phyloP scores from a whole-genome alignment of 2,329 filamentous ascomycete species.

The Exophiala sp. region DNA sequence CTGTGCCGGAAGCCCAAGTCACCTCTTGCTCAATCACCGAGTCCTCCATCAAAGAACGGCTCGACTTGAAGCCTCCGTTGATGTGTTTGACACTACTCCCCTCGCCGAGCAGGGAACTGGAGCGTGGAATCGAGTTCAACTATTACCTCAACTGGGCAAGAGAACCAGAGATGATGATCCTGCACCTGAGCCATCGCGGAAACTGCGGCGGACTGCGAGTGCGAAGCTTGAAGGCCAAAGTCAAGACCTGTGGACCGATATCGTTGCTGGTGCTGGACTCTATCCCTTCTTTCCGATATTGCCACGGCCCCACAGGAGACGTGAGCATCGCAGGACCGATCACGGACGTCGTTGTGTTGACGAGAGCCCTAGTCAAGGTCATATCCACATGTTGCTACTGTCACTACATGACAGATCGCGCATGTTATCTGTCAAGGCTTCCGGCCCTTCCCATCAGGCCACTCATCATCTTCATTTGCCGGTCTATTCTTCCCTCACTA shows the following conservation, averaged over 20 bases:
- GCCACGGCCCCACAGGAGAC: no score
- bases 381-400: no score
- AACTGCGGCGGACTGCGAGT: constrained; percentile 81
- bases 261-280: constrained; percentile 52
- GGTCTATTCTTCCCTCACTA: constrained; percentile 54
- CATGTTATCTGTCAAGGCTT: constrained; percentile 11
- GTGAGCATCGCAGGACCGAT: no score
- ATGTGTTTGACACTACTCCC: constrained; percentile 58
- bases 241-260: constrained; percentile 84
- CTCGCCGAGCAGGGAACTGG: constrained; percentile 65
- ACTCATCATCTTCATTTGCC: constrained; percentile 50
- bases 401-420: no score
- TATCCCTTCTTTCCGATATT: no score
- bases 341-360: no score
- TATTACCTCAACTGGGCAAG: constrained; percentile 52
- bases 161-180: constrained; percentile 49
- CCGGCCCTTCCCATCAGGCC: constrained; percentile 32
- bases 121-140: constrained; percentile 60
- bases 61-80: no score
- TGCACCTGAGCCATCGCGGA: constrained; percentile 61
- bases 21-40: no score
- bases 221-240: constrained; percentile 73
- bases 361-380: no score
- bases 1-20: no score
- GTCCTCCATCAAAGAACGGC: no score